phyloP scores from a whole-genome alignment of 805 yeast genomes.

The Starmerella sp. region DNA sequence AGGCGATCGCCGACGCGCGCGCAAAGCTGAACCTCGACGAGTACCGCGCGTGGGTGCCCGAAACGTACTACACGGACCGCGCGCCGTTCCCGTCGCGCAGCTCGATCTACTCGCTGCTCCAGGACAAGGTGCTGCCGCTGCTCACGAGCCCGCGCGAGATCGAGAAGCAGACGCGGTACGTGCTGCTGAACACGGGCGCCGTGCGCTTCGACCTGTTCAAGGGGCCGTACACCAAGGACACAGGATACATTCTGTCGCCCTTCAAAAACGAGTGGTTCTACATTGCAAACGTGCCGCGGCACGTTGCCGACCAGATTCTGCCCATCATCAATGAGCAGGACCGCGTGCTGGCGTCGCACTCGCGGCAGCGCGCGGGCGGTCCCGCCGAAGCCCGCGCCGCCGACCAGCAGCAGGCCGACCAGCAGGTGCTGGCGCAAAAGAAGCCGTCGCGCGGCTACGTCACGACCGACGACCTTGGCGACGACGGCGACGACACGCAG shows the following conservation, averaged over 20 bases:
- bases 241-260: conserved; percentile 74
- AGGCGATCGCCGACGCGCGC: conserved; percentile 36
- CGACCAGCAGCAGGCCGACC: not conserved
- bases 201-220: conserved; percentile 74
- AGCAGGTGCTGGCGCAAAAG: not conserved
- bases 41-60: conserved; percentile 52
- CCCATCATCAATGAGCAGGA: conserved; percentile 39
- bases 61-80: conserved; percentile 52
- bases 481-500: conserved; percentile 72
- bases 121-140: conserved; percentile 42
- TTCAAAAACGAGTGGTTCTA: conserved; percentile 69
- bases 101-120: conserved; percentile 50
- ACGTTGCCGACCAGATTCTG: conserved; percentile 45
- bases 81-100: conserved; percentile 50
- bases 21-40: conserved; percentile 41
- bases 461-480: conserved; percentile 75
- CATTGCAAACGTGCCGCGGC: conserved; percentile 45
- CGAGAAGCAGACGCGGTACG: conserved; percentile 33
- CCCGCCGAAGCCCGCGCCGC: not conserved
- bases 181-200: conserved; percentile 74
- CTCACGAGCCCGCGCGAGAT: conserved; percentile 24
- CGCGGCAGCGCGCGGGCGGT: not conserved
- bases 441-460: conserved; percentile 45
- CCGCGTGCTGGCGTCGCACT: conserved; percentile 13
- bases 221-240: conserved; percentile 70